phyloP scores from a whole-genome alignment of 768 basidiomycete species.

The Leccinum fibrillosum region DNA sequence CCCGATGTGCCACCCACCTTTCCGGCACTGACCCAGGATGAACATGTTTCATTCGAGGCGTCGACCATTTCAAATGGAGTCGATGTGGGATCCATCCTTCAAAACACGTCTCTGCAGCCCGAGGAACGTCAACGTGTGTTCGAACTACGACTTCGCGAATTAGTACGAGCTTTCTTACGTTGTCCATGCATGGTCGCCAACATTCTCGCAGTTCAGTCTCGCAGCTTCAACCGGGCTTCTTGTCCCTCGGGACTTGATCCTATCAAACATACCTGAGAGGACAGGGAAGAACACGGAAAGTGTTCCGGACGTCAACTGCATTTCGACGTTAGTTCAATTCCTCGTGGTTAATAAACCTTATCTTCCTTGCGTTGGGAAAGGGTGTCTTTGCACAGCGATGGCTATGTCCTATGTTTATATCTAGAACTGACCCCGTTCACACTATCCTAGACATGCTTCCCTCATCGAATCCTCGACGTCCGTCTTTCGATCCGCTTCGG shows the following conservation, averaged over 20 bases:
- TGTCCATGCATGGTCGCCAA: no score
- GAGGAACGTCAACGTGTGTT: constrained; percentile 3
- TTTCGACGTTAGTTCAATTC: background rate
- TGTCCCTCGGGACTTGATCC: background rate
- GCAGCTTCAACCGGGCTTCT: background rate
- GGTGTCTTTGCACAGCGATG: no score
- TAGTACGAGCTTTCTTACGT: background rate
- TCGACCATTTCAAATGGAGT: background rate
- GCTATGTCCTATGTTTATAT: no score
- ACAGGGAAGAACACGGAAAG: background rate
- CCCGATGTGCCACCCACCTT: background rate
- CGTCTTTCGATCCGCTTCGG: background rate
- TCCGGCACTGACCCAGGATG: background rate
- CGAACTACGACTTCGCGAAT: background rate
- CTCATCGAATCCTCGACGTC: background rate
- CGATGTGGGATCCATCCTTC: background rate
- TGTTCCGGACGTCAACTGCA: background rate
- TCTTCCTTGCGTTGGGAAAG: background rate
- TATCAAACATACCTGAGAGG: background rate
- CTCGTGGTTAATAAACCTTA: background rate
- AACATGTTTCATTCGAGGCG: background rate
- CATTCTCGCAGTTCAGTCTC: background rate
- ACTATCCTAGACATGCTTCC: background rate
- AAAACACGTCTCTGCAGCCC: background rate
- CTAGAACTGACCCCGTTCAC: background rate